Conservation (phyloP, 176 grass and related monocot genomes). For the Aegilops sharonensis region DNA sequence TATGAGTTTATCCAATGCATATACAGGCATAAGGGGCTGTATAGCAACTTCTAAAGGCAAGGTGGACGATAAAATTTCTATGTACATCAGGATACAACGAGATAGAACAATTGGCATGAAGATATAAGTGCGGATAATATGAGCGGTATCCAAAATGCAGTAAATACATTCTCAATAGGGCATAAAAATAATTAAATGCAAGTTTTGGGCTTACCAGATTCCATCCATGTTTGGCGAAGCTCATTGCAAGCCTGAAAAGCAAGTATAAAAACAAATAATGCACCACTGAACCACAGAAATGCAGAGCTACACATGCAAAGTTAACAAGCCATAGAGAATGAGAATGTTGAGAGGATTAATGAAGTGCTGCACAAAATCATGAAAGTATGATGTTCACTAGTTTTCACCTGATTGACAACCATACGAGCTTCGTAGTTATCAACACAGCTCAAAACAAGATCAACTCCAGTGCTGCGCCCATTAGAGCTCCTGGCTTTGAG, state of each 20-base stretch:
- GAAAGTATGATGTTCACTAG: not conserved
- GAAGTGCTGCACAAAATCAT: slow-evolving; percentile 9
- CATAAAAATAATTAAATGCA: not conserved
- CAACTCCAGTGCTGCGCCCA: slow-evolving; percentile 55
- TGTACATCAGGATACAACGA: not conserved
- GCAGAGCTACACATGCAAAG: not conserved
- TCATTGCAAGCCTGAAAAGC: slow-evolving; percentile 92
- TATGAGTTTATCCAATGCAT: not conserved
- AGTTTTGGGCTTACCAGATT: slow-evolving; percentile 68
- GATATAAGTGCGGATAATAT: slow-evolving; percentile 16
- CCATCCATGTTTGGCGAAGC: slow-evolving; percentile 94
- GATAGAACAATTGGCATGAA: not conserved
- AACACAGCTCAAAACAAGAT: slow-evolving; percentile 97
- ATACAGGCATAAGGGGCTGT: not conserved
- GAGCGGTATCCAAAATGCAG: not conserved
- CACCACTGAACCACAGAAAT: not conserved
- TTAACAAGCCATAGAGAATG: not conserved
- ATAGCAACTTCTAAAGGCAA: not conserved
- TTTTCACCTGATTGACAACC: slow-evolving; percentile 91
- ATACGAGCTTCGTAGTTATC: slow-evolving; percentile 99
- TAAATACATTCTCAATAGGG: not conserved
- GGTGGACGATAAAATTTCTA: not conserved
- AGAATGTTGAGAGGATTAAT: not conserved
- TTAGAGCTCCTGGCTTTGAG: slow-evolving; percentile 51
- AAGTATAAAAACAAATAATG: slow-evolving; percentile 17